Evolutionary conservation across 345 rosid genomes (phyloP), one percentile per base, ranked within the genome.

Genomic region (Gossypium herbaceum): DNA sequence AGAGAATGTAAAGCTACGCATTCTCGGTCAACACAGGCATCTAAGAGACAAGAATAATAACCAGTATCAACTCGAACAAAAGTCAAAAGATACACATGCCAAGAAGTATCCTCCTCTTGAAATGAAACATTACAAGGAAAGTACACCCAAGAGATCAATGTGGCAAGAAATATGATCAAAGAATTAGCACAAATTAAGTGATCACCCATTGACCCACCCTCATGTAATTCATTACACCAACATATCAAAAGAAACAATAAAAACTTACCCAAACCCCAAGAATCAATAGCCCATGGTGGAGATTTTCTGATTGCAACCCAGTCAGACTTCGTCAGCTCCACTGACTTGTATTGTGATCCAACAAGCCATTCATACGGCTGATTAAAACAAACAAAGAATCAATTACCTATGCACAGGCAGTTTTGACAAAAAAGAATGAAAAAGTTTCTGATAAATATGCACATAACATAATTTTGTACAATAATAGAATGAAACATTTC

Each of bases 231-330:
- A 58, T 24, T n/a, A 39, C 19, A 7, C 11, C 22, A 48, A 71
- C 47, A 39, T 5, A 29, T 7, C 27, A 77, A 70, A 45, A 29
- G 61, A 25, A 76, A 54, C 9, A 51, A 7, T 15, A n/a, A 19
- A 67, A 71, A 77, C 88, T 80, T 82, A 95, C 99, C 99, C 84
- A 95, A 86, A 34, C 99, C 99, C 99, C 98, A 95, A 59, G 99
- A 93, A 85, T 95, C 99, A 83, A 93, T 91, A 73, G 94, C 85
- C 98, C 98, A 95, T 51, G 98, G 89, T 9, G 99, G 97, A 82
- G 97, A 93, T 81, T 93, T 91, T 82, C 99, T 88, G 75, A 95
- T 85, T 72, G 91, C 79, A 77, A 78, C 81, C 99, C 99, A 95
- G 73, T 95, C 98, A 82, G 97, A 90, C 82, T 95, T 95, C 54